These are phyloP conservation scores for Sequoiadendron giganteum DNA, from an alignment of 75 land plant genomes.

Conservation along the genomic window DNA sequence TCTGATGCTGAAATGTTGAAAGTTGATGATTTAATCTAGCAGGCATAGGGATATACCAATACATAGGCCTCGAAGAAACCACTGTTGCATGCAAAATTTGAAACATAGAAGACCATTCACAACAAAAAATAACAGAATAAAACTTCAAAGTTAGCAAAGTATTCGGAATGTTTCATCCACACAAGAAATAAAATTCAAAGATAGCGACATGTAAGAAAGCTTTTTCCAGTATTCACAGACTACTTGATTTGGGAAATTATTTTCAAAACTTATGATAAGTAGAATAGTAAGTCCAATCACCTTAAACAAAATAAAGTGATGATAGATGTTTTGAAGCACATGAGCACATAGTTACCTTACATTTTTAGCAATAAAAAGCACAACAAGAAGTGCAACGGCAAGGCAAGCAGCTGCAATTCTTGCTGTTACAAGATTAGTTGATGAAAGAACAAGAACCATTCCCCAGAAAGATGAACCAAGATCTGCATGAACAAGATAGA, in stretches of 20 bases:
- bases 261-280: background rate
- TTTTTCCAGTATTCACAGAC: background rate
- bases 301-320: background rate
- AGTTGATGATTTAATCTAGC: background rate
- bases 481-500: conserved; percentile 47
- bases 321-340: background rate
- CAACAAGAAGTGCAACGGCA: conserved; percentile 66
- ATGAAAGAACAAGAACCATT: conserved; percentile 84
- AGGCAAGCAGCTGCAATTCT: conserved; percentile 92
- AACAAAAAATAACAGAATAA: conserved; percentile 4
- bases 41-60: conserved; percentile 58
- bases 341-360: conserved; percentile 42
- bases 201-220: background rate
- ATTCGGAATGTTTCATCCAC: background rate
- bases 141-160: background rate
- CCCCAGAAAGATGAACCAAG: conserved; percentile 99
- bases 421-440: conserved; percentile 76
- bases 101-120: background rate
- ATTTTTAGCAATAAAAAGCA: conserved; percentile 91
- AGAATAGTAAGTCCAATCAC: background rate
- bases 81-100: conserved; percentile 36
- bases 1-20: background rate
- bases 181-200: background rate
- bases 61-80: conserved; percentile 96
- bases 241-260: background rate